Evolutionary conservation across 345 rosid genomes (phyloP).

Genomic region (Syzygium jambos): DNA sequence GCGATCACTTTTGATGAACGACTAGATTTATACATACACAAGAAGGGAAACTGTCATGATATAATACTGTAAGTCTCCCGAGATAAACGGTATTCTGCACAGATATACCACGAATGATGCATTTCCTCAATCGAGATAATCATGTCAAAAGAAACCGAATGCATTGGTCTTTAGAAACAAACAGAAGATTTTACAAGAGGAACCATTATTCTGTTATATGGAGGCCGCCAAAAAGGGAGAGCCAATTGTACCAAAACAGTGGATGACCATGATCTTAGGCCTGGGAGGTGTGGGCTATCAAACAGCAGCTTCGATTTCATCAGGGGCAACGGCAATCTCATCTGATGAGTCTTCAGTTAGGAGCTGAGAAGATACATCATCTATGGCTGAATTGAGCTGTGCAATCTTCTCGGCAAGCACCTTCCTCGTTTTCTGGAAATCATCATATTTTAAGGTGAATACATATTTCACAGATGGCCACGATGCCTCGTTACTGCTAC

Average conservation of each 20-base stretch:
- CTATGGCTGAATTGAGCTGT: constrained; percentile 83
- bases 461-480: neutral
- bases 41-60: neutral
- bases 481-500: neutral
- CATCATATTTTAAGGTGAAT: neutral
- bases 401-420: constrained; percentile 77
- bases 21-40: neutral
- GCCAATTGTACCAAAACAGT: neutral
- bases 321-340: constrained; percentile 41
- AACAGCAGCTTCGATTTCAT: constrained; percentile 57
- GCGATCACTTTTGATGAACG: neutral
- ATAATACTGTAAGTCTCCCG: neutral
- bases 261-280: neutral
- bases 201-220: neutral
- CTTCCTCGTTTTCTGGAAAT: constrained; percentile 70
- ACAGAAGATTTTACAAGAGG: neutral
- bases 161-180: neutral
- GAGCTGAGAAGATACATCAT: constrained; percentile 74
- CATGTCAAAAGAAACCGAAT: neutral
- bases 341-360: constrained; percentile 56
- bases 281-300: constrained; percentile 9
- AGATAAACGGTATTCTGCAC: neutral
- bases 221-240: neutral
- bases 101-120: neutral
- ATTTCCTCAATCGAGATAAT: neutral